Evolutionary conservation across 1,139 yeast genomes (phyloP), one percentile per base, ranked within the genome.

Genomic region (Ogataea hybrid): DNA sequence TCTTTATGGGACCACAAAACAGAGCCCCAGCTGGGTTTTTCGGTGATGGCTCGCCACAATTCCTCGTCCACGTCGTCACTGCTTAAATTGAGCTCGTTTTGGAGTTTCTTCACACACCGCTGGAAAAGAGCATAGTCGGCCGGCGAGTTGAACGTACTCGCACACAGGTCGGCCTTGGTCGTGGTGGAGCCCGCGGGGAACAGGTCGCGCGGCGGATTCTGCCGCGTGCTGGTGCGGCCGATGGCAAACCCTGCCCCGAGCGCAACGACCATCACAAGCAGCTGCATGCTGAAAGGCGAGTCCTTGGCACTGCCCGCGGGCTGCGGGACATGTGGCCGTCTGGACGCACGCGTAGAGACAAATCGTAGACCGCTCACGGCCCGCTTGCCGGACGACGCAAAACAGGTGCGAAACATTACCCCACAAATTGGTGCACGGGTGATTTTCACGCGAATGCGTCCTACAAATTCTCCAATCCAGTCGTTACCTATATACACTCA

Each of bases 1-100:
- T 73, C 50, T 16, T 63, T 58, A 18, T 49, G 39, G 0, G 60
- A 63, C 37, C 68, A 68, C 37, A 69, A 62, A 5, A 71, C 53
- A 27, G 77, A 75, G 25, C 71, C 35, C 12, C 71, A 58, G 1
- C 69, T 61, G 3, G 73, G 79, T 1, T 67, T 54, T 2, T 57
- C 50, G 53, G 73, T 72, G 44, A 73, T 48, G 23, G 57, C 54
- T 25, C 62, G 45, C 17, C 56, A 49, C n/a, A 68, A 61, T n/a
- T 65, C 65, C 5, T 57, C 51, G 22, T 53, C 50, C n/a, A 57
- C 48, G 30, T 58, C 56, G n/a, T 53, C 56, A 32, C 55, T 42
- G 3, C 50, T 43, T 42, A 53, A 47, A 7, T 49, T 51, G 30
- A 51, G 44, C 10, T 58, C 60, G 53, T 63, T 63, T 33, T 58